Conservation (phyloP, 257 asterid genomes). For the Salvia hispanica region DNA sequence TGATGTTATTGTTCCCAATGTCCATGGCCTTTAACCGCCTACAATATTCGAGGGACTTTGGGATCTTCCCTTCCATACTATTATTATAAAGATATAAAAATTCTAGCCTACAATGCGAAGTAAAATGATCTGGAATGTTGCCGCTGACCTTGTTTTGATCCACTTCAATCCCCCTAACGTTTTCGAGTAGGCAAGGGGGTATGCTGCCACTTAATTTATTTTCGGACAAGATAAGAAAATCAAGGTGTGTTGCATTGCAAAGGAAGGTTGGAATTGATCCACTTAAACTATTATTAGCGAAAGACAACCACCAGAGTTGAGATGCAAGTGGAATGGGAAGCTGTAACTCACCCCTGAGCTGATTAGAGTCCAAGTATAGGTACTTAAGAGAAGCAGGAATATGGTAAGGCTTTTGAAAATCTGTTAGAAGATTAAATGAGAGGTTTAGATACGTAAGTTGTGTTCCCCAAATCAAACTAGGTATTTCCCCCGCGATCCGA, state of each 20-base stretch:
- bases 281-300: background rate
- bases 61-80: conserved; percentile 35
- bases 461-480: background rate
- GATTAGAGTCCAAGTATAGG: background rate
- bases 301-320: background rate
- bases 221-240: conserved; percentile 33
- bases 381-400: background rate
- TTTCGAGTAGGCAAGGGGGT: conserved; percentile 30
- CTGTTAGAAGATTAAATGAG: background rate
- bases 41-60: conserved; percentile 40
- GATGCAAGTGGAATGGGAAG: background rate
- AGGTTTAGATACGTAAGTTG: background rate
- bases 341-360: background rate
- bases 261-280: conserved; percentile 35
- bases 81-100: conserved; percentile 32
- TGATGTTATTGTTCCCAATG: conserved; percentile 43
- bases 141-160: conserved; percentile 31
- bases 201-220: conserved; percentile 26
- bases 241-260: conserved; percentile 17
- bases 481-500: background rate
- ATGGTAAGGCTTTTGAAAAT: conserved; percentile 9
- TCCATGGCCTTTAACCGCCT: conserved; percentile 37
- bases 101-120: background rate
- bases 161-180: background rate
- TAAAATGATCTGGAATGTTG: conserved; percentile 15